A percentile compares a stretch with the other conserved stretches of the same genome.
phyloP scores from a whole-genome alignment of 2,329 filamentous ascomycete genomes.

The Verticillium klebahnii region DNA sequence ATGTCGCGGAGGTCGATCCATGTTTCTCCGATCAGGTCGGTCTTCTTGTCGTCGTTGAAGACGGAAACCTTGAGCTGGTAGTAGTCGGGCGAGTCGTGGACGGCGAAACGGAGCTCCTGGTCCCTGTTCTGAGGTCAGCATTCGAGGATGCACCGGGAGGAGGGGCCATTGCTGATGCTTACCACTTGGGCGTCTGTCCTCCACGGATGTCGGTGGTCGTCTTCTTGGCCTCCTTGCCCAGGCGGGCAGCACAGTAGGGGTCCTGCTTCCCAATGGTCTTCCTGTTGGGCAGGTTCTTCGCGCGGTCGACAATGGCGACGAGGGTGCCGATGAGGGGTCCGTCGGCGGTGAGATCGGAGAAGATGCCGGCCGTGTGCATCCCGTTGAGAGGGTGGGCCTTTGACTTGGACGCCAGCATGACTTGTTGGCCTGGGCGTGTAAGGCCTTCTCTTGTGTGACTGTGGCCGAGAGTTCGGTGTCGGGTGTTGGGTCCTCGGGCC shows the following conservation, averaged over 20 bases:
- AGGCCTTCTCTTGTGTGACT: neutral
- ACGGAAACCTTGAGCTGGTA: constrained; percentile 91
- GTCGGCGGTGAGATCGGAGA: constrained; percentile 88
- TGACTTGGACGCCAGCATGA: constrained; percentile 46
- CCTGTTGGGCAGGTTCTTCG: constrained; percentile 93
- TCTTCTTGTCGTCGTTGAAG: constrained; percentile 98
- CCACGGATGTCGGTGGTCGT: constrained; percentile 90
- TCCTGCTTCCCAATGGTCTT: constrained; percentile 99
- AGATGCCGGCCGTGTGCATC: constrained; percentile 87
- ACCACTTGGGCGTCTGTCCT: constrained; percentile 95
- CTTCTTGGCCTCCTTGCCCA: constrained; percentile 97
- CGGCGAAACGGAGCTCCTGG: constrained; percentile 90
- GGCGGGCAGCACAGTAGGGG: constrained; percentile 87
- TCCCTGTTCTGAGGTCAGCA: constrained; percentile 61
- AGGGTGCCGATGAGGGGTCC: constrained; percentile 91
- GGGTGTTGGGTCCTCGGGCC: neutral
- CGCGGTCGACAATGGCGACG: constrained; percentile 86
- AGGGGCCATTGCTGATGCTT: constrained; percentile 19
- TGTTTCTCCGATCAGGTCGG: constrained; percentile 90
- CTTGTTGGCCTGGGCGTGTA: constrained; percentile 7
- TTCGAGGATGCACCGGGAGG: neutral
- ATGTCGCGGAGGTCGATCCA: constrained; percentile 83
- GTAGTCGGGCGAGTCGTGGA: constrained; percentile 96
- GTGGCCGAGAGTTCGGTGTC: neutral
- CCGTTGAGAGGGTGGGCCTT: constrained; percentile 54